Base-by-base conservation (phyloP, 495 filamentous ascomycete species). In the Halenospora varia region DNA sequence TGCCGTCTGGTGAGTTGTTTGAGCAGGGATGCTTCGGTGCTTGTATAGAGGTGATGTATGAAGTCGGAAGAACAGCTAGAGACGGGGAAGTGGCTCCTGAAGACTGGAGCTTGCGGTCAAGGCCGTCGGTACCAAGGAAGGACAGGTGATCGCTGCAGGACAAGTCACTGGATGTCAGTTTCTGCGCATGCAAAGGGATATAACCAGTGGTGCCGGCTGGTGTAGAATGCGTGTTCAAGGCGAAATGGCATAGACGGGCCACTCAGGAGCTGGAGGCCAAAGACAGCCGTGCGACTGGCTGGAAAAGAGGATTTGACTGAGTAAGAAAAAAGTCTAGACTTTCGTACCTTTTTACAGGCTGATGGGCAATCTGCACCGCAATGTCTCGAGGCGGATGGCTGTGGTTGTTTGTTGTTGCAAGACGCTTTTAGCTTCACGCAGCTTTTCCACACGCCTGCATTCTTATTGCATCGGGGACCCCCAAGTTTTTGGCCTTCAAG, bases 91-190 rank as follows among this genome's bases (percentile, higher is more conserved):
- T n/a, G n/a, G n/a, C n/a, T n/a, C n/a, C n/a, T n/a, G n/a, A n/a
- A n/a, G n/a, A n/a, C n/a, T n/a, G n/a, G n/a, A n/a, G 22, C 50
- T 42, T 13, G 25, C 29, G 49, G 50, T 35, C 10, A 47, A 20
- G 22, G 18, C 17, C 29, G 13, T 56, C 22, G 39, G 19, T 25
- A 53, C 25, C 47, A 39, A 56, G 17, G 25, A 25, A 45, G 44
- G 22, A 25, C 35, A 53, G 57, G 19, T 62, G 62, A 59, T 61
- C 47, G 55, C 63, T 66, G 55, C 29, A 57, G 19, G 26, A 44
- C 25, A 19, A 51, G 57, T 62, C 63, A 66, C 53, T 62, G 60
- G 60, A 60, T 58, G 11, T 60, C 45, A 57, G 55, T 42, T 52
- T 19, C 39, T 60, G 56, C 17, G 51, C 55, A 19, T 35, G 49